These are phyloP conservation scores for Cytospora schulzeri DNA, from an alignment of 2,329 filamentous ascomycete genomes.

Conservation along the genomic window DNA sequence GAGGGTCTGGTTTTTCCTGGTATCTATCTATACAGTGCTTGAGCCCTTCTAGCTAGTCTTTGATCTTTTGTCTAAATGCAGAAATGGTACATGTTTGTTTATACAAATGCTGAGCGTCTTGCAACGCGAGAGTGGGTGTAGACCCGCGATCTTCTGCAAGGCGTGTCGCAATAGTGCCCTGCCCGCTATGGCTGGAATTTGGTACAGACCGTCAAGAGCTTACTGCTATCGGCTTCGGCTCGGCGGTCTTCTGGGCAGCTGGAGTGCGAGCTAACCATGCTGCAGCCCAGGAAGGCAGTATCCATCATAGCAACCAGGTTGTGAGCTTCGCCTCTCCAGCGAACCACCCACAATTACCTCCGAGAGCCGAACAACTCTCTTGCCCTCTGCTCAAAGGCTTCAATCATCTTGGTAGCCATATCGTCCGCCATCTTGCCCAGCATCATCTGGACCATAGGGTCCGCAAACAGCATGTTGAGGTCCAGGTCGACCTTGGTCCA, in stretches of 20 bases:
- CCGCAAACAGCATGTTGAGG: constrained; percentile 83
- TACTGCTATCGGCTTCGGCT: neutral
- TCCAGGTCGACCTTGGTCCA: constrained; percentile 74
- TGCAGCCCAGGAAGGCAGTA: neutral
- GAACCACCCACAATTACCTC: neutral
- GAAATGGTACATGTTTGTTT: constrained; percentile 23
- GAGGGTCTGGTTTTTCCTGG: constrained; percentile 1
- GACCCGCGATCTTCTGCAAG: neutral
- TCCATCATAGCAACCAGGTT: neutral
- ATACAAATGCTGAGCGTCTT: neutral
- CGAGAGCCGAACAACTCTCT: constrained; percentile 52
- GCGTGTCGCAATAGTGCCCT: too few relatives aligned
- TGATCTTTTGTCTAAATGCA: constrained; percentile 27
- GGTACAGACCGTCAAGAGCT: neutral
- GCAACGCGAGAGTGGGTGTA: neutral
- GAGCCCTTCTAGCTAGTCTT: constrained; percentile 12
- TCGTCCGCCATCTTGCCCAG: constrained; percentile 81
- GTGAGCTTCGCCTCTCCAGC: neutral
- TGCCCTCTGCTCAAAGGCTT: constrained; percentile 87
- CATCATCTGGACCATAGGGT: constrained; percentile 82
- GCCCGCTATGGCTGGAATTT: neutral
- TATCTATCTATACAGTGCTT: constrained; percentile 35
- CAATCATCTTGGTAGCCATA: constrained; percentile 85
- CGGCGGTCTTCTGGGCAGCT: neutral
- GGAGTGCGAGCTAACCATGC: neutral